phyloP scores from a whole-genome alignment of 1,284 basidiomycete genomes.

The Coriolopsis trogii region DNA sequence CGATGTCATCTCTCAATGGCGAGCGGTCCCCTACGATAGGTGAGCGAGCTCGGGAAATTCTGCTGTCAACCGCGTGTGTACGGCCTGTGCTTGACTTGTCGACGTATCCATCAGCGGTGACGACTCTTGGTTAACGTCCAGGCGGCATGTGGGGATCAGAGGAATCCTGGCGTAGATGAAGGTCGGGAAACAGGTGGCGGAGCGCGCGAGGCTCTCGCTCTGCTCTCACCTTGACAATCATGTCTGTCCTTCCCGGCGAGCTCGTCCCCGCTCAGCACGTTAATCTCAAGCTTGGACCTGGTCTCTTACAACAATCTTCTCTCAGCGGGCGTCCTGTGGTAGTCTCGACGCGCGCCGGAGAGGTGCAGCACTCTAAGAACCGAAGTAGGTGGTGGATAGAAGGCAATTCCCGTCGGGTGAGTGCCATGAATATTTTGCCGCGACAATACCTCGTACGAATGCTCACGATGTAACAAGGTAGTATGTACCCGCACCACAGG shows the following conservation, averaged over 20 bases:
- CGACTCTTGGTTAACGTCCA: too few relatives aligned
- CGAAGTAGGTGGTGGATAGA: conserved; percentile 83
- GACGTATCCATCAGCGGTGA: conserved; percentile 10
- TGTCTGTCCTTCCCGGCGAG: conserved; percentile 73
- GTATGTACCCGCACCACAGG: conserved; percentile 86
- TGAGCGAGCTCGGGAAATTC: conserved; percentile 75
- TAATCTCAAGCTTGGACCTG: conserved; percentile 81
- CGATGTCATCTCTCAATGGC: not conserved
- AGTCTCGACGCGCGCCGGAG: conserved; percentile 69
- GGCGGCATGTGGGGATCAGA: too few relatives aligned
- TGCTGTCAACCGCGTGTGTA: conserved; percentile 53
- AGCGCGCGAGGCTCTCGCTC: not conserved
- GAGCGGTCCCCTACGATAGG: conserved; percentile 55
- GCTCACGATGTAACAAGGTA: conserved; percentile 35
- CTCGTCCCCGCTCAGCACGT: conserved; percentile 66
- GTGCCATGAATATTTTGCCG: conserved; percentile 27
- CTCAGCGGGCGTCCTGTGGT: conserved; percentile 41
- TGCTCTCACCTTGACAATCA: conserved; percentile 30
- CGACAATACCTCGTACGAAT: not conserved
- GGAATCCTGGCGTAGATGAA: not conserved
- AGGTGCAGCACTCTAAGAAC: conserved; percentile 69
- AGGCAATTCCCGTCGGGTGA: conserved; percentile 70
- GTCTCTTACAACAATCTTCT: conserved; percentile 56
- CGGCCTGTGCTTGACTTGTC: not conserved
- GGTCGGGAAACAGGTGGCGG: conserved; percentile 3